phyloP scores from a whole-genome alignment of 495 filamentous ascomycete species.

The Schizothecium vesticola region DNA sequence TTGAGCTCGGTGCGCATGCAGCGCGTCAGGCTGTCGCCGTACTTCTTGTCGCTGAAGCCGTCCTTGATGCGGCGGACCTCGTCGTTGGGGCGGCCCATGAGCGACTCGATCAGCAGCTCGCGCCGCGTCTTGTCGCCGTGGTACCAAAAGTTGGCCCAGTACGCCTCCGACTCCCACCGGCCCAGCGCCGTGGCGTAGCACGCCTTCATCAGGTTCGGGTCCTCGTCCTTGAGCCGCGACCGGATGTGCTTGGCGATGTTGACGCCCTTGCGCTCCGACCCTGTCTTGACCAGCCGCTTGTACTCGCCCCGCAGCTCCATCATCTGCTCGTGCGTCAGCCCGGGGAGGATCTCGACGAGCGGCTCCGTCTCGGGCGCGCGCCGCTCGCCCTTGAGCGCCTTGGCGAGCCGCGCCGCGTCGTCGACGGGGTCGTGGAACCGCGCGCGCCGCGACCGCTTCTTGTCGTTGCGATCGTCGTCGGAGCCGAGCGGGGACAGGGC shows the following conservation, averaged over 20 bases:
- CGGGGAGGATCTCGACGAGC: slow-evolving; percentile 78
- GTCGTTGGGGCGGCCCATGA: slow-evolving; percentile 82
- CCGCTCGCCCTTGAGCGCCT: slow-evolving; percentile 65
- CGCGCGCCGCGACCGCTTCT: slow-evolving; percentile 48
- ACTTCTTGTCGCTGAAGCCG: slow-evolving; percentile 89
- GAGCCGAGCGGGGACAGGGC: slow-evolving; percentile 40
- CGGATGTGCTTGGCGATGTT: slow-evolving; percentile 97
- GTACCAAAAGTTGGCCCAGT: slow-evolving; percentile 99
- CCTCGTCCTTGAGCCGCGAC: slow-evolving; percentile 61
- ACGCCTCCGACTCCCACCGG: slow-evolving; percentile 87
- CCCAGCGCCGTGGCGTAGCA: slow-evolving; percentile 88
- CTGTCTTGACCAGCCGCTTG: slow-evolving; percentile 76
- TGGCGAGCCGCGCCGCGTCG: slow-evolving; percentile 69
- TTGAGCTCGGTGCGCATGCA: slow-evolving; percentile 90
- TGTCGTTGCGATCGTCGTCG: slow-evolving; percentile 37
- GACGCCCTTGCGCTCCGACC: slow-evolving; percentile 67
- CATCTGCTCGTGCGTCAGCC: slow-evolving; percentile 77
- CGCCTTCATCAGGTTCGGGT: slow-evolving; percentile 70
- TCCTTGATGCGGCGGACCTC: slow-evolving; percentile 90
- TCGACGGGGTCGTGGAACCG: slow-evolving; percentile 71
- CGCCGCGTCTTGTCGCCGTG: slow-evolving; percentile 77
- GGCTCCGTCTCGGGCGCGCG: slow-evolving; percentile 60
- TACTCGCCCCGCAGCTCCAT: slow-evolving; percentile 80
- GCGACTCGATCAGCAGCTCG: slow-evolving; percentile 83
- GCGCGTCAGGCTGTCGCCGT: slow-evolving; percentile 69